A percentile compares a stretch with the other conserved stretches of the same genome.
phyloP scores from a whole-genome alignment of 805 yeast genomes.

The Tetrapisispora taiwanensis region DNA sequence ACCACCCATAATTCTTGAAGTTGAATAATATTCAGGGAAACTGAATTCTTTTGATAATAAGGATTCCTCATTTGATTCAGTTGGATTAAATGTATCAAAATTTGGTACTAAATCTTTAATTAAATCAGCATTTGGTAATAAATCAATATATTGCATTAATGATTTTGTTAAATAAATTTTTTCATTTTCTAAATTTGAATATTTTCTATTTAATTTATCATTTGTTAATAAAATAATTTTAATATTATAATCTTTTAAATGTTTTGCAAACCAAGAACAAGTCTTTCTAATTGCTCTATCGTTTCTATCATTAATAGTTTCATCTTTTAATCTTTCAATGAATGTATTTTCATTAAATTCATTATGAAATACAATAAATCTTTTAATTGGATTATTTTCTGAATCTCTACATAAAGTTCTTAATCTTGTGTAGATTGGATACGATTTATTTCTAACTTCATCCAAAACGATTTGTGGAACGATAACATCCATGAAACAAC shows the following conservation, averaged over 20 bases:
- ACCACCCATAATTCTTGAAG: constrained; percentile 84
- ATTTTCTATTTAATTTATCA: constrained; percentile 55
- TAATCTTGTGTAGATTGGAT: constrained; percentile 78
- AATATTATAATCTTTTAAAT: constrained; percentile 40
- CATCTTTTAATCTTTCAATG: constrained; percentile 49
- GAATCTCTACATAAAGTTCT: constrained; percentile 58
- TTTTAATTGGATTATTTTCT: constrained; percentile 48
- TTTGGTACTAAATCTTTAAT: constrained; percentile 71
- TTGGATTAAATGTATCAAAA: constrained; percentile 29
- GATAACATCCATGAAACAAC: constrained; percentile 77
- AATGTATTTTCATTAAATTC: constrained; percentile 73
- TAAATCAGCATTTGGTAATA: constrained; percentile 61
- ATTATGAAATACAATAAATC: constrained; percentile 87
- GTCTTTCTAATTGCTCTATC: constrained; percentile 80
- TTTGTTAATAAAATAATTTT: constrained; percentile 58
- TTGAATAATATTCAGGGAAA: constrained; percentile 70
- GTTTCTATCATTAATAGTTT: constrained; percentile 78
- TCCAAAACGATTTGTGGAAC: constrained; percentile 93
- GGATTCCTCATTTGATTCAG: constrained; percentile 5
- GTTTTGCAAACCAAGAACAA: constrained; percentile 61
- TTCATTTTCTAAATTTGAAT: constrained; percentile 42
- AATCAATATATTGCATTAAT: constrained; percentile 58
- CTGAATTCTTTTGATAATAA: constrained; percentile 39
- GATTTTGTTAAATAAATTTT: constrained; percentile 38
- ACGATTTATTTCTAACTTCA: constrained; percentile 79